Base-by-base conservation (phyloP, 2,329 filamentous ascomycete genomes). In the Colletotrichum sp. region DNA sequence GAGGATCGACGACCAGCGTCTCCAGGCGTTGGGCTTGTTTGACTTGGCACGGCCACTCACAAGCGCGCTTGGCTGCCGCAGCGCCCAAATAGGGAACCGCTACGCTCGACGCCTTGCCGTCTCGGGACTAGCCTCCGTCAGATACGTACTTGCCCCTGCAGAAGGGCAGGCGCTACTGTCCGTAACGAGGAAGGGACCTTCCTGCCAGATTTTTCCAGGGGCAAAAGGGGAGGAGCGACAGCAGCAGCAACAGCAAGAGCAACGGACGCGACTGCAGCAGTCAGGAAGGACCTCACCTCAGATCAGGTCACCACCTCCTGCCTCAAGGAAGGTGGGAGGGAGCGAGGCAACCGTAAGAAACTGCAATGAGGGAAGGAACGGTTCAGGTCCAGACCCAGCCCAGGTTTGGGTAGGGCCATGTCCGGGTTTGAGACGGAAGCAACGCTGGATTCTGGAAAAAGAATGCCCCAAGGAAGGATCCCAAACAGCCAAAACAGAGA, bases 41-140 rank as follows among this genome's bases (percentile, higher is more conserved):
- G 74, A 75, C 74, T 76, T 76, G 74, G 66, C 74, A 71, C 64
- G 61, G 66, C 71, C 74, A 76, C 27, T 70, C 64, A 66, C 28
- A 64, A 65, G 65, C 65, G 71, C 70, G 65, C 70, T 76, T 76
- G 74, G 74, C 64, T 74, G 64, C 70, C 48, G 64, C 70, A 74
- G 60, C 48, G 19, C 70, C 65, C 70, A 69, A 61, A 76, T 16
- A 15, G 74, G 74, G 64, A 76, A 44, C 70, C 32, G 64, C 74
- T 73, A 76, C 74, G 69, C 25, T 59, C 67, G 57, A 55, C 69
- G 72, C 72, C 44, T 72, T 61, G 6, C 72, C 57, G 32, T n/a
- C 3, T 16, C 32, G 57, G 34, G 55, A n/a, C 55, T 75, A 72
- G 73, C n/a, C 55, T 72, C 68, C 61, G 39, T 57, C n/a, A 19